Evolutionary conservation across 1,284 basidiomycete genomes (phyloP), one percentile per base, ranked within the genome.

Genomic region (Fomitopsis betulina): DNA sequence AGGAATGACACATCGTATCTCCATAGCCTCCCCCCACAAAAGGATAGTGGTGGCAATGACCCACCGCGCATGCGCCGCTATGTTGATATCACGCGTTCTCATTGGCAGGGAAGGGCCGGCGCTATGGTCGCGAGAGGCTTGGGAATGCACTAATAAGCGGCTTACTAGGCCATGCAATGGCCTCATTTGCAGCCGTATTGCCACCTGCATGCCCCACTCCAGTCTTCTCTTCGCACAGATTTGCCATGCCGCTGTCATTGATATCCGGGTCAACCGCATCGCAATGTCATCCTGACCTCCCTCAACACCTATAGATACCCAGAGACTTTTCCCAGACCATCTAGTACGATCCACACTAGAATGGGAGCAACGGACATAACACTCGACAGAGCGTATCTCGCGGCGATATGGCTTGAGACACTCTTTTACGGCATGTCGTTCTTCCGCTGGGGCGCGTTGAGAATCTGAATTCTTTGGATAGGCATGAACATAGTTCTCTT

Each of bases 331-430:
- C 49, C 17, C 32, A 21, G 17, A 19, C 49, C 21, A 7, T 23
- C n/a, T 15, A 23, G 32, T 32, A 51, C 19, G 5, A 30, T 30
- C n/a, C 30, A 25, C 15, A 12, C 45, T 12, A 17, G 19, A 30
- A 68, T 68, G 67, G 65, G 62, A 6, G 63, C 55, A 21, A 57
- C 59, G 15, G 63, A 59, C 52, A 69, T 73, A 35, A 59, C 71
- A 0, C 65, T 74, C 35, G 72, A 72, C 63, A 72, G 70, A 58
- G 72, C 72, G 8, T 74, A 74, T 58, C 66, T 74, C 39, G 67
- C 70, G 4, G 72, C 72, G 30, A 74, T 73, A 40, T 74, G 72
- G 72, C 70, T 74, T 13, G 72, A 74, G 62, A 73, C 72, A 5
- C 59, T 74, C 23, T 70, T 74, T 57, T 74, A 73, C 56, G 72